These are phyloP conservation scores for Penicillium sp. DNA, from an alignment of 2,329 filamentous ascomycete genomes.

Conservation along the genomic window DNA sequence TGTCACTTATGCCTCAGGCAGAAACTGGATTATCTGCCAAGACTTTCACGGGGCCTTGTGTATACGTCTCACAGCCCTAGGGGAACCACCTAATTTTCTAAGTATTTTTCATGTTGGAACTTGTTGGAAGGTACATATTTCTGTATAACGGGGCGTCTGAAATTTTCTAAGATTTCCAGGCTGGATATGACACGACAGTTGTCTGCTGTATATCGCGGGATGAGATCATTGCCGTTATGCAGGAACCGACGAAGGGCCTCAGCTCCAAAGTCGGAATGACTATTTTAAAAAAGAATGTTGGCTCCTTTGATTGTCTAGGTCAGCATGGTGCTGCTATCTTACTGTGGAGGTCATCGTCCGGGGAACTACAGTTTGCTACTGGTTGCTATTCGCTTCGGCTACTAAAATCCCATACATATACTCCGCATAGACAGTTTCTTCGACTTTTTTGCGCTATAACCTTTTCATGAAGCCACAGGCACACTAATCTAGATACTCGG, in stretches of 20 bases:
- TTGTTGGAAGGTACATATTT: not conserved
- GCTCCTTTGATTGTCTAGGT: no score
- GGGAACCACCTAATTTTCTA: not conserved
- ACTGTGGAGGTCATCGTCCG: no score
- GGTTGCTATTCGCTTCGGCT: not conserved
- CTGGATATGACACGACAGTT: not conserved
- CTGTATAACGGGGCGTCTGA: not conserved
- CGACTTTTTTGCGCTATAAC: not conserved
- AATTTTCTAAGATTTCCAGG: not conserved
- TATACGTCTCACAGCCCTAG: not conserved
- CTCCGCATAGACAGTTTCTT: not conserved
- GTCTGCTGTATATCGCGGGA: not conserved
- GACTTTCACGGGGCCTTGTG: not conserved
- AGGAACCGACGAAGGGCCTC: not conserved
- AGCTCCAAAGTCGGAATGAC: not conserved
- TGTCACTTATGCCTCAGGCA: slow-evolving; percentile 8
- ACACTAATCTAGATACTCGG: not conserved
- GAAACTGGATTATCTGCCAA: not conserved
- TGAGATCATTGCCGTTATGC: not conserved
- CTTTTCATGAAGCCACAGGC: not conserved
- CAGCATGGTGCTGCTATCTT: not conserved
- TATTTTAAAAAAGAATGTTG: no score
- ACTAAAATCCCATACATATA: not conserved
- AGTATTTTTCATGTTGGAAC: not conserved
- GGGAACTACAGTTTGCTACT: not conserved